A percentile compares a stretch with the other conserved stretches of the same genome.
phyloP scores from a whole-genome alignment of 2,329 filamentous ascomycete species.

The Trichoderma sp. region DNA sequence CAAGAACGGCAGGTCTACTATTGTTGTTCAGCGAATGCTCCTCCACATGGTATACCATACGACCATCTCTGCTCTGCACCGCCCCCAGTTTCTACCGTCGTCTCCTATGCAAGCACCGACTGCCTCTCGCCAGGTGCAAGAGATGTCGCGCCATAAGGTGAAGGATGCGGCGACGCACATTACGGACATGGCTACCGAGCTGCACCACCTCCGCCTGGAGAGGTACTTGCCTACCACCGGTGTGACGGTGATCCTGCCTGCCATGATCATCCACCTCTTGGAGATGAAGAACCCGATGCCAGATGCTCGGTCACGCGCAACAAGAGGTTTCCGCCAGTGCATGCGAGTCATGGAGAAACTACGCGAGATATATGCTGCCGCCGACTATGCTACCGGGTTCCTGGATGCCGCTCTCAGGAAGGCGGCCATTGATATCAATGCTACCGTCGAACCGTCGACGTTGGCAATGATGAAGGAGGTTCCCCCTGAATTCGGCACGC shows the following conservation, averaged over 20 bases:
- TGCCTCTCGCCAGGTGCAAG: slow-evolving; percentile 68
- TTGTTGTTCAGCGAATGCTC: slow-evolving; percentile 74
- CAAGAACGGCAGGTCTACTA: slow-evolving; percentile 57
- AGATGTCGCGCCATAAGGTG: slow-evolving; percentile 78
- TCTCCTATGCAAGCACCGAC: slow-evolving; percentile 54
- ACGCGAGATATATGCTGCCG: slow-evolving; percentile 85
- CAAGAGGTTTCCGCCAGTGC: slow-evolving; percentile 83
- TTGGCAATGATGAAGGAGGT: slow-evolving; percentile 38
- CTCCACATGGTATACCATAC: slow-evolving; percentile 94
- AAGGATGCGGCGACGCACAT: slow-evolving; percentile 82
- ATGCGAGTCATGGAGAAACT: slow-evolving; percentile 89
- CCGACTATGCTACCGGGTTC: slow-evolving; percentile 95
- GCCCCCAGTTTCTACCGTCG: slow-evolving; percentile 83
- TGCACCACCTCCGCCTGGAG: slow-evolving; percentile 71
- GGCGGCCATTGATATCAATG: slow-evolving; percentile 70
- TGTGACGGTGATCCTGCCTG: slow-evolving; percentile 85
- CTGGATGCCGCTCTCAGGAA: slow-evolving; percentile 89
- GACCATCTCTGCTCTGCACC: slow-evolving; percentile 84
- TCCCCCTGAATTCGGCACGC: slow-evolving; percentile 39
- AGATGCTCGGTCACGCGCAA: slow-evolving; percentile 67
- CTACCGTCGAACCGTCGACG: slow-evolving; percentile 35
- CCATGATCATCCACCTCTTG: slow-evolving; percentile 89
- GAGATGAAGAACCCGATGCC: slow-evolving; percentile 84
- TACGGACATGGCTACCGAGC: slow-evolving; percentile 75
- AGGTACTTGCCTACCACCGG: slow-evolving; percentile 83